Evolutionary conservation across 371 early-diverging fungal species (phyloP), one percentile per base, ranked within the genome.

Genomic region (Paraphysoderma sedebokerense): DNA sequence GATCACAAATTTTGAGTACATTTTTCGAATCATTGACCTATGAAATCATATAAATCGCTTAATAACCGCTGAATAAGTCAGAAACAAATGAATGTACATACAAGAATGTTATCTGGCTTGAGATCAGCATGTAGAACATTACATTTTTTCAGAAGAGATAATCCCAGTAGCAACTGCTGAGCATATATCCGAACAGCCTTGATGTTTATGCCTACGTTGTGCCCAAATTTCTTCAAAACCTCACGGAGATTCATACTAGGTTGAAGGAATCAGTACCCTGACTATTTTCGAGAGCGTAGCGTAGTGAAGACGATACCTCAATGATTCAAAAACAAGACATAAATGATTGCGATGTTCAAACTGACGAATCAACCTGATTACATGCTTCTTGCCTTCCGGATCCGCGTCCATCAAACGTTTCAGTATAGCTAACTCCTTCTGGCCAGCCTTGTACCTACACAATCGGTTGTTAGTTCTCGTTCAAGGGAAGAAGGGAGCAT

Each of bases 61-160:
- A 48, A 26, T 27, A 51, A 20, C 19, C 24, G 7, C 23, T 15
- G 15, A 44, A 8, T 23, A 24, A 36, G 31, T n/a, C 15, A 23
- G n/a, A 3, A 37, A 7, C 5, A 27, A n/a, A n/a, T n/a, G n/a
- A n/a, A n/a, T n/a, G 27, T 4, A 22, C 44, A 46, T 54, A 82
- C 90, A 44, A 98, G 67, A 49, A 97, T 83, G 62, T 98, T 98
- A 61, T 97, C 98, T 1, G 98, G 98, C 53, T 98, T 98, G 62
- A 98, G 87, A 63, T 98, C 98, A 38, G 92, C 87, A 60, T 98
- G 98, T n/a, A 96, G 51, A 3, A 97, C 71, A 23, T 69, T 70
- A 60, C 82, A 81, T 56, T 79, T 78, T 49, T 79, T 77, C 38
- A 97, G 65, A 24, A 89, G 62, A 11, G 83, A 79, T 33, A 97